phyloP scores from a whole-genome alignment of 208 protist species.

The Trypanosoma boissoni region DNA sequence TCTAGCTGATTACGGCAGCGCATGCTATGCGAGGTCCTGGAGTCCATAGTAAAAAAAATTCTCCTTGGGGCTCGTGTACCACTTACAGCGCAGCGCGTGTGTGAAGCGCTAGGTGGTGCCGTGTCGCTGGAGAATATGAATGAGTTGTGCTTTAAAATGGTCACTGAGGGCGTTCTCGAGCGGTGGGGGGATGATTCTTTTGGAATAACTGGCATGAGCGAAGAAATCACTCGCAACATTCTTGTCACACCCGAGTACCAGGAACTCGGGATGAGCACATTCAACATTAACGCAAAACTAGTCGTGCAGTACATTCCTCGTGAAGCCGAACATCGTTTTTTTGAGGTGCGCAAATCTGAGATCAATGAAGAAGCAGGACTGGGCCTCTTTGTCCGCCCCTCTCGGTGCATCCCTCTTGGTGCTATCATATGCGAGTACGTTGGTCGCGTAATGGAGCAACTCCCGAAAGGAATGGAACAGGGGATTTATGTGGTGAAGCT shows the following conservation, averaged over 20 bases:
- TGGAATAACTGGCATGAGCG: slow-evolving; percentile 40
- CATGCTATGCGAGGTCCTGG: slow-evolving; percentile 74
- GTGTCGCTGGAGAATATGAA: slow-evolving; percentile 63
- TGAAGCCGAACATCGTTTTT: slow-evolving; percentile 73
- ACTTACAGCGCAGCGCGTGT: slow-evolving; percentile 41
- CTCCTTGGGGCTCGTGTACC: slow-evolving; percentile 58
- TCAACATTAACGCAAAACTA: slow-evolving; percentile 33
- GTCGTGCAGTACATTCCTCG: slow-evolving; percentile 68
- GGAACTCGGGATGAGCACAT: slow-evolving; percentile 70
- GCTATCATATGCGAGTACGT: slow-evolving; percentile 82
- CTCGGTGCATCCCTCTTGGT: slow-evolving; percentile 61
- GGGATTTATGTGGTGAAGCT: slow-evolving; percentile 77
- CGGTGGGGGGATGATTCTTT: slow-evolving; percentile 53
- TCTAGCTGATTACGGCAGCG: slow-evolving; percentile 24
- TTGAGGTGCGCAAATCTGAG: slow-evolving; percentile 61
- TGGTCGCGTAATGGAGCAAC: slow-evolving; percentile 35
- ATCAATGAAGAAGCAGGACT: slow-evolving; percentile 59
- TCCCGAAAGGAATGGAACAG: slow-evolving; percentile 25
- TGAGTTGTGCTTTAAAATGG: slow-evolving; percentile 54
- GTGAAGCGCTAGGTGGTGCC: slow-evolving; percentile 41
- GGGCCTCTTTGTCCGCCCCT: slow-evolving; percentile 75
- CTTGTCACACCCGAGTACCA: slow-evolving; percentile 80
- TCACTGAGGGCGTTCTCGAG: slow-evolving; percentile 52
- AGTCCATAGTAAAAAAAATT: slow-evolving; percentile 65
- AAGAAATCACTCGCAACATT: slow-evolving; percentile 33